Evolutionary conservation across 495 filamentous ascomycete genomes (phyloP).

Genomic region (Hyaloscypha bicolor): DNA sequence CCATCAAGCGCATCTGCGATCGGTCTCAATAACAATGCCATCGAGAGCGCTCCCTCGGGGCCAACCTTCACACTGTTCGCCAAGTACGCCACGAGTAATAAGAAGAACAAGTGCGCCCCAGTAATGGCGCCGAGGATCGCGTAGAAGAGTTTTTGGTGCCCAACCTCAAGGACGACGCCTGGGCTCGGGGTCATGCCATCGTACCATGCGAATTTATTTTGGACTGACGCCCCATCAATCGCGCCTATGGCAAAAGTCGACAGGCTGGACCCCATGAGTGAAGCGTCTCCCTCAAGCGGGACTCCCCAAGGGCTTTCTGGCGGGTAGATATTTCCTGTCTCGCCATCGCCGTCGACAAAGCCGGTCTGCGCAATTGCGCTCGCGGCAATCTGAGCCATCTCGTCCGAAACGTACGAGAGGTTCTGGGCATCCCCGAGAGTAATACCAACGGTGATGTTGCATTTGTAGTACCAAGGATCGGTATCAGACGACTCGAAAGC

Average conservation of each 20-base stretch:
- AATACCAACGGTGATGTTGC: conserved; percentile 24
- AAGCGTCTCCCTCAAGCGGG: neutral
- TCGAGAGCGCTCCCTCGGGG: conserved; percentile 20
- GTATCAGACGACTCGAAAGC: conserved; percentile 26
- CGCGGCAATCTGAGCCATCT: conserved; percentile 29
- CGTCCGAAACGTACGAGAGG: conserved; percentile 26
- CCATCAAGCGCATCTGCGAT: conserved; percentile 31
- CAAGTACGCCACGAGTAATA: conserved; percentile 21
- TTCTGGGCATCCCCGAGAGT: conserved; percentile 25
- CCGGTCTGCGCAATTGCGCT: conserved; percentile 28
- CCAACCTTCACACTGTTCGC: conserved; percentile 32
- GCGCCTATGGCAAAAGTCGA: conserved; percentile 19
- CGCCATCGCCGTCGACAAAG: conserved; percentile 9
- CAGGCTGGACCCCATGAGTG: conserved; percentile 18
- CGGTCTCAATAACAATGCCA: conserved; percentile 28
- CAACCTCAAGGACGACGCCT: conserved; percentile 22
- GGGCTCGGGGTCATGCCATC: conserved; percentile 8
- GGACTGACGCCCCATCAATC: conserved; percentile 20
- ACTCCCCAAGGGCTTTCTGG: conserved; percentile 21
- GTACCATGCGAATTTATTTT: conserved; percentile 20
- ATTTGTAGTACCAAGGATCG: conserved; percentile 31
- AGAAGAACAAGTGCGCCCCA: conserved; percentile 26
- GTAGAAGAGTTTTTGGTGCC: conserved; percentile 27
- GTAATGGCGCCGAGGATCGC: conserved; percentile 25
- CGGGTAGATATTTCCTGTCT: conserved; percentile 27